Base-by-base conservation (phyloP, 2,329 filamentous ascomycete genomes). In the Sporothrix phasma region DNA sequence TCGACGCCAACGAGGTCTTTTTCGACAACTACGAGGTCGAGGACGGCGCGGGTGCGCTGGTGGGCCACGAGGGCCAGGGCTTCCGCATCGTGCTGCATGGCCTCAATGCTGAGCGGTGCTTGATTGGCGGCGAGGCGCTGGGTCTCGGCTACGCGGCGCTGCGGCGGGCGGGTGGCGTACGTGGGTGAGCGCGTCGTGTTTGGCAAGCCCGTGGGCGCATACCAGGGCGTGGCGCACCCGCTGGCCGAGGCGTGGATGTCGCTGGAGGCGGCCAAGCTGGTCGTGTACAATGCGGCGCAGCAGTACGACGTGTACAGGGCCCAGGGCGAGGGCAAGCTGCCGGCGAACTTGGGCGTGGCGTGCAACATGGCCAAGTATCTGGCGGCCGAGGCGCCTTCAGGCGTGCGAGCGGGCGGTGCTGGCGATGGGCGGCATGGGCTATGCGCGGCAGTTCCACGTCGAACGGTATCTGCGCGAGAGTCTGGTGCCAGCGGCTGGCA, bases 1-100 rank as follows among this genome's bases (percentile, higher is more conserved):
- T 95, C 1, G 90, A 94, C 70, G 89, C 90, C 0, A 95, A 95
- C 69, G 89, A 94, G 71, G 87, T 95, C 1, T 95, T 95, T 74
- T 94, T 95, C 72, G 89, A 94, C 73, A 83, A 87, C 68, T 95
- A 92, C 73, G 73, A 75, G 3, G 83, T 94, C 15, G 49, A 49
- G 3, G 61, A 61, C 41, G 84, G 87, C 0, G 83, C 87, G 0
- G 78, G 84, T 46, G 79, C 84, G 0, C 76, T 93, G 0, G 84
- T 95, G 47, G 90, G 90, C 0, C 72, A 82, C 37, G 88, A 94
- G 72, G 85, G 86, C 5, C 80, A 89, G 64, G 90, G 91, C 0
- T 95, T 95, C 79, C 87, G 86, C 70, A 88, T 91, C 63, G 84
- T 92, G 61, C 80, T 92, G 26, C 87, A 90, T 69, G 88, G 89